Evolutionary conservation across 306 rosid species (phyloP), one percentile per base, ranked within the genome.

Genomic region (Vigna radiata): DNA sequence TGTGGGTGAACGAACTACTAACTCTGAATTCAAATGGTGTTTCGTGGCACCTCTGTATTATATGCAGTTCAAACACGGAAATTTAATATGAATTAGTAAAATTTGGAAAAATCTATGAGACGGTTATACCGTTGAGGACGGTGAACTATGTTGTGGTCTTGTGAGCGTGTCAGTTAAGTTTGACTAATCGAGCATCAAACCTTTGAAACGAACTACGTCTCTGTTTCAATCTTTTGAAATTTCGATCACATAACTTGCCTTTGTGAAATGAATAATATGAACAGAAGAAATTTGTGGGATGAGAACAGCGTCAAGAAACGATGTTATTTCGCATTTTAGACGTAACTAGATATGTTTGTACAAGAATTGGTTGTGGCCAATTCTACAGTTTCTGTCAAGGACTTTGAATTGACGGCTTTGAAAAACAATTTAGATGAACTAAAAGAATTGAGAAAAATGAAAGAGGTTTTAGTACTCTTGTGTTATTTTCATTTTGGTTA

Each of bases 1-100:
- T 82, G 78, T 87, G 72, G 97, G 86, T 87, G 83, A 89, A 83
- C 97, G 80, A 89, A 81, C 97, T 48, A 87, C 91, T 78, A 58
- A n/a, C 89, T 76, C 39, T 50, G 21, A 52, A 17, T 17, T 53
- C 37, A 74, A 36, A 55, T 70, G 60, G 39, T 43, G 13, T 41
- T 69, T 68, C 70, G 19, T 70, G 58, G 43, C 70, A 75, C 64
- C 25, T 46, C 21, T 36, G 73, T 27, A 13, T 6, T 65, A 66
- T 29, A 14, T 19, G 16, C 53, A 25, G 66, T 81, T 81, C 80
- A 68, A 58, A 21, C 25, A 1, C 21, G 65, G 27, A 49, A 25
- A 62, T 37, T 41, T 9, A 49, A n/a, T 49, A 50, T 16, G 3
- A 50, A 50, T 50, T n/a, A 50, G 17, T 7, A 47, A 47, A 47